Base-by-base conservation (phyloP, 805 yeast species). In the Ogataea trehaloabstinens region DNA sequence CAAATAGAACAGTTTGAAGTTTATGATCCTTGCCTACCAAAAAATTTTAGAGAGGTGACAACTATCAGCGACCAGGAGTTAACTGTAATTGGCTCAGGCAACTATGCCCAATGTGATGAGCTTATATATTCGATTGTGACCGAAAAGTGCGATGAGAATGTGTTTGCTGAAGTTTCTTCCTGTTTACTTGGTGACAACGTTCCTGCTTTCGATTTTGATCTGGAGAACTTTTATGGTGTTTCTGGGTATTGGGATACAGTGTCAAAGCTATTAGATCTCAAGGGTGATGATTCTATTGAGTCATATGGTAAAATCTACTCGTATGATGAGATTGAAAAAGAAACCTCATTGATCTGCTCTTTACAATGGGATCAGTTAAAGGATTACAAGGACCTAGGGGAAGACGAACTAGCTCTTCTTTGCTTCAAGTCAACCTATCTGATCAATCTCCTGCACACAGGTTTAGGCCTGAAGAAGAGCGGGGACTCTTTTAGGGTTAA, bases 181-280 rank as follows among this genome's bases (percentile, higher is more conserved):
- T 80, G 85, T 56, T 56, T 79, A 10, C 54, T 78, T 29, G 67
- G 69, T 33, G 80, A 77, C 45, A 55, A 68, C 16, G 64, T 76
- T 20, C 86, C 85, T 0, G 63, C 74, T 6, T 73, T 80, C 58
- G 79, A 74, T 46, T 77, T 80, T 50, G 73, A 74, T 34, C 61
- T 73, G 24, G 72, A 76, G 45, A 73, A 71, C 41, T 80, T 81
- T 41, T 64, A 77, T 28, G 87, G 85, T 0, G 82, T 81, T 6
- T 77, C 83, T 43, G 85, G 84, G 4, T 79, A 79, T 53, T 79
- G 83, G 80, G 80, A 80, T 49, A 73, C 80, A 4, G 64, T 80
- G 28, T 68, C 71, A n/a, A 65, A 68, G 34, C 59, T 78, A 27
- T 52, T 75, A 25, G 58, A 65, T 8, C 61, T 65, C 13, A 50